Percentiles rank a stretch among this genome's conserved stretches.
phyloP scores from a whole-genome alignment of 1,139 yeast species.

The Taphrina communis region DNA sequence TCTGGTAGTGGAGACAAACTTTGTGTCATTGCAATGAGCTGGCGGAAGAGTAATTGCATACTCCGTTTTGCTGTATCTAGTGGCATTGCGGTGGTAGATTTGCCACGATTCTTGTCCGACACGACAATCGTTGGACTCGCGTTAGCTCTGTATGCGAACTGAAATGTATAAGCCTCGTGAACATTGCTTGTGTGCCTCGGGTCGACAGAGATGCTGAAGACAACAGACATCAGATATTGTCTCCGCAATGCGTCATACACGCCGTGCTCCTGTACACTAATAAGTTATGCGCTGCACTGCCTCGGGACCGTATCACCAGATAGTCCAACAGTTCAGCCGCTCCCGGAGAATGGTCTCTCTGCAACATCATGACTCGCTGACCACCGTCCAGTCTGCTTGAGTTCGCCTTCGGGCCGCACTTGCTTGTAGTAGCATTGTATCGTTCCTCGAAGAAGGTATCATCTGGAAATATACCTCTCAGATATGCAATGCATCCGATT shows the following conservation, averaged over 20 bases:
- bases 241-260: constrained; percentile 56
- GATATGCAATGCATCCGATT: constrained; percentile 46
- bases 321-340: constrained; percentile 59
- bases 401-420: not conserved
- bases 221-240: constrained; percentile 56
- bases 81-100: constrained; percentile 16
- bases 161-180: constrained; percentile 60
- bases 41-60: constrained; percentile 58
- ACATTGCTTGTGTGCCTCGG: constrained; percentile 54
- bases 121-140: constrained; percentile 46
- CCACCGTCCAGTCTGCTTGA: constrained; percentile 8
- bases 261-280: constrained; percentile 52
- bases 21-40: constrained; percentile 62
- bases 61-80: constrained; percentile 53
- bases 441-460: constrained; percentile 46
- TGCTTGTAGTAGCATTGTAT: constrained; percentile 13
- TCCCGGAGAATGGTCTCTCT: constrained; percentile 56
- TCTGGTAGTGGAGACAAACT: constrained; percentile 59
- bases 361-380: constrained; percentile 54
- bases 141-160: constrained; percentile 53
- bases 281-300: not conserved
- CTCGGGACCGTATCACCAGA: constrained; percentile 51
- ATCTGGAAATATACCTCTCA: constrained; percentile 44
- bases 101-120: constrained; percentile 8
- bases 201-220: constrained; percentile 57